Evolutionary conservation across 23 red algal genomes (phyloP), one percentile per base, ranked within the genome.

Genomic region (Agarophyton chilense): DNA sequence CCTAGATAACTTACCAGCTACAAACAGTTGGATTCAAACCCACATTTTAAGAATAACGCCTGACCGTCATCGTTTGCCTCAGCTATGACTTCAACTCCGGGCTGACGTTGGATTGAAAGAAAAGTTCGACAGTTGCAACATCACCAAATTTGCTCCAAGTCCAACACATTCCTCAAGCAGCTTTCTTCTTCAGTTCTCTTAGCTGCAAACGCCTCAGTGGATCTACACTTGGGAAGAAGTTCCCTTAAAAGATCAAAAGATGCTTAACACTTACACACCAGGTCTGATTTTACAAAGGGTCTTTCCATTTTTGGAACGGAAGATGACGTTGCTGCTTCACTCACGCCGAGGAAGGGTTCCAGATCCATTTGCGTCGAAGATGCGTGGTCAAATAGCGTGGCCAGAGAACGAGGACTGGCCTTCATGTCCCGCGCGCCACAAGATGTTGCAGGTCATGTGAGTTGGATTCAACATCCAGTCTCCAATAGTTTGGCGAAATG

Each of bases 351-450:
- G 29, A 29, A 38, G 43, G 4, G 68, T 74, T 26, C 12, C 40
- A 31, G 68, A 74, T 47, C 40, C 43, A 29, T 29, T 43, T 43
- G 68, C 68, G 10, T 74, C 68, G n/a, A 74, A 74, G 68, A 74
- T 74, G 39, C 39, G 14, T 4, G 68, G 68, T 7, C 24, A 43
- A 24, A 74, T 74, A 28, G 68, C 68, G 24, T 74, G 68, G 68
- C 68, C 68, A 24, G 12, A 74, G 68, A 18, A 74, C 38, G 68
- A 74, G 24, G 21, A 5, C 2, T 74, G 68, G 68, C 33, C 68
- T 5, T 4, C 13, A 47, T 74, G 68, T 18, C 38, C 68, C 16
- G 68, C 8, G 6, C 68, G 47, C 32, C 13, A 74, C 21, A 47
- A 24, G 47, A 74, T 38, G 68, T 49, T 24, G 68, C 12, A 11